phyloP scores from a whole-genome alignment of 345 rosid species.

The Durio zibethinus region DNA sequence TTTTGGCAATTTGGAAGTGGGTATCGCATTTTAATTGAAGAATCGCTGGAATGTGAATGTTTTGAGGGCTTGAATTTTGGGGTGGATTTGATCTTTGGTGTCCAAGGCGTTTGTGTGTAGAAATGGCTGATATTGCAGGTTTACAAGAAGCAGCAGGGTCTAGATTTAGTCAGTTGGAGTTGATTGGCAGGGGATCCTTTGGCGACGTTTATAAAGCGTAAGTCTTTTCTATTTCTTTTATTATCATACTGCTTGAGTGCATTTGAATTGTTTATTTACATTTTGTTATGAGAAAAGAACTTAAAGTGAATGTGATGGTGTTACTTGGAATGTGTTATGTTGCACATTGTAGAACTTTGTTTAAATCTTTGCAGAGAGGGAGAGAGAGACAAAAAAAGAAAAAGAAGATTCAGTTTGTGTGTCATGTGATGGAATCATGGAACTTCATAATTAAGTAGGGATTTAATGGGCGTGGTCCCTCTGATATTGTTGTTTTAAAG shows the following conservation, averaged over 20 bases:
- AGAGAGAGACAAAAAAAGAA: not conserved
- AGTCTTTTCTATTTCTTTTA: constrained; percentile 29
- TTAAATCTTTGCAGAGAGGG: no score
- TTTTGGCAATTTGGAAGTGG: constrained; percentile 9
- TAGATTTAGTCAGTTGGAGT: constrained; percentile 78
- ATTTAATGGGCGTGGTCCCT: constrained; percentile 1
- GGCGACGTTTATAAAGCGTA: constrained; percentile 99
- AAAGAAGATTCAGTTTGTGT: not conserved
- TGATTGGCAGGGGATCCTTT: constrained; percentile 95
- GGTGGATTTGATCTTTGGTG: constrained; percentile 11
- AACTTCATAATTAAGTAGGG: not conserved
- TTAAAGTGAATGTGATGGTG: not conserved
- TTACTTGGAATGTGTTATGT: not conserved
- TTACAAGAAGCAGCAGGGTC: constrained; percentile 74
- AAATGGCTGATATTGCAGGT: constrained; percentile 82
- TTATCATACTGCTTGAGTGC: not conserved
- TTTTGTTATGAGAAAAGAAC: not conserved
- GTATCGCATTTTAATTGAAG: not conserved
- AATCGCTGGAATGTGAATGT: not conserved
- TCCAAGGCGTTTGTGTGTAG: constrained; percentile 20
- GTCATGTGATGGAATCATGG: not conserved
- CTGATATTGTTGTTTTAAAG: not conserved
- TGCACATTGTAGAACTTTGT: not conserved
- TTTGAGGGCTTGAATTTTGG: constrained; percentile 15
- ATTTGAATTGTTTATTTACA: constrained; percentile 9